Evolutionary conservation across 345 rosid genomes (phyloP), one percentile per base, ranked within the genome.

Genomic region (Erysimum cheiranthoides): DNA sequence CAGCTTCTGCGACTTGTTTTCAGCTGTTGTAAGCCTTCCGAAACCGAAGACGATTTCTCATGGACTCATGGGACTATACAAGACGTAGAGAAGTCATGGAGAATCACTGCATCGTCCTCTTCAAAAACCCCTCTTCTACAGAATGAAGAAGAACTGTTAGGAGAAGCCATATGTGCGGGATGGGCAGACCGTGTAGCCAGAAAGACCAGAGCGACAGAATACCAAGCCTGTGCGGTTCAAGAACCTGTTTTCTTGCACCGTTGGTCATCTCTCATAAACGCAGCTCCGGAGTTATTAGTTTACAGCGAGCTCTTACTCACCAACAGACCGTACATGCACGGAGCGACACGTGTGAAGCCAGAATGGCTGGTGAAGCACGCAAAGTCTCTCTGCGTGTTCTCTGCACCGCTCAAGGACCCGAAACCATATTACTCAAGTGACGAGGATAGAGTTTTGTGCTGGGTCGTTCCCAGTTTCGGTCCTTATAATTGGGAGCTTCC

Each of bases 121-220:
- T 57, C 61, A 18, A 85, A 84, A 83, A 77, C 7, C 58, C 85
- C 90, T 8, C 89, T 90, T 14, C 73, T 74, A 45, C 76, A 83
- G 56, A 74, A 83, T 13, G 98, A 90, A 81, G 97, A 93, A 76
- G 86, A 90, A 81, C 76, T 90, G 53, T 50, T 93, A 63, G 85
- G 93, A 35, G 86, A 84, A 82, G 97, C 92, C 70, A 85, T 93
- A 46, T 89, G 92, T 54, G 97, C 97, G n/a, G 98, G 97, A 31
- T 94, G 96, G 98, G 96, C 88, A 10, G 95, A 94, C 73, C 87
- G 96, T 77, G 93, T 93, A 64, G 97, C 98, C 31, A 87, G 84
- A 56, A 91, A 85, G 73, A 86, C 80, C 4, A 77, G 50, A 63
- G 81, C 92, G 4, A 80, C 78, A 16, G 80, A 84, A 32, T 93